Evolutionary conservation across 2,329 filamentous ascomycete species (phyloP).

Genomic region (Sclerotiophoma versabilis): DNA sequence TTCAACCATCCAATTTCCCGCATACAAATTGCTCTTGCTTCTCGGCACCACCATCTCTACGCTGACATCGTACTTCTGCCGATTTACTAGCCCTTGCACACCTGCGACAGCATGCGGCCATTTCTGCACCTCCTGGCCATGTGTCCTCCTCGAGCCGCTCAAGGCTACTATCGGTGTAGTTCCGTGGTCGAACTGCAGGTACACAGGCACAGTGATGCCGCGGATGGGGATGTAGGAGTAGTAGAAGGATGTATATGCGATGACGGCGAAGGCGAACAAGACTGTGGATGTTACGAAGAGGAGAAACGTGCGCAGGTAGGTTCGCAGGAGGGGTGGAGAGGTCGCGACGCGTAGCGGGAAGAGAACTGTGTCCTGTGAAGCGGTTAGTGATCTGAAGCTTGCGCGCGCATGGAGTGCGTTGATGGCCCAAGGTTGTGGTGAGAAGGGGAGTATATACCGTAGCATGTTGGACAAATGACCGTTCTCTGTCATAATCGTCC

Average conservation of each 20-base stretch:
- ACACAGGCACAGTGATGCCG: conserved; percentile 66
- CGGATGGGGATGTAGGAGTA: conserved; percentile 71
- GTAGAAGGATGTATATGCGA: conserved; percentile 73
- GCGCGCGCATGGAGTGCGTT: background rate
- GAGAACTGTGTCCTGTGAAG: conserved; percentile 60
- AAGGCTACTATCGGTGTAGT: conserved; percentile 1
- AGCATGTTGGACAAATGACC: conserved; percentile 23
- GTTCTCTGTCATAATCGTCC: conserved; percentile 24
- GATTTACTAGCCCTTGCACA: conserved; percentile 59
- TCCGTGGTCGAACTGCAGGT: conserved; percentile 68
- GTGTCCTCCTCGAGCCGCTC: background rate
- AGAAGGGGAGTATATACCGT: conserved; percentile 25
- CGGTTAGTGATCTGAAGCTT: conserved; percentile 14
- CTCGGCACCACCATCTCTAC: conserved; percentile 79
- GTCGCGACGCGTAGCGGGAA: conserved; percentile 62
- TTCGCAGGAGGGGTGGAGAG: conserved; percentile 68
- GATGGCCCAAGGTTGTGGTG: background rate
- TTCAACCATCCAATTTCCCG: conserved; percentile 95
- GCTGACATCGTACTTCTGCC: conserved; percentile 83
- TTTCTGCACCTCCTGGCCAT: conserved; percentile 18
- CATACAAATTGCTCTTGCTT: conserved; percentile 74
- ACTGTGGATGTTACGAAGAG: conserved; percentile 60
- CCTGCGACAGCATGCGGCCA: conserved; percentile 61
- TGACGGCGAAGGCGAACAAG: conserved; percentile 64
- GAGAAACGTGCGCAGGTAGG: conserved; percentile 68